Conservation (phyloP, 768 basidiomycete genomes). For the Russula griseocarnosa region DNA sequence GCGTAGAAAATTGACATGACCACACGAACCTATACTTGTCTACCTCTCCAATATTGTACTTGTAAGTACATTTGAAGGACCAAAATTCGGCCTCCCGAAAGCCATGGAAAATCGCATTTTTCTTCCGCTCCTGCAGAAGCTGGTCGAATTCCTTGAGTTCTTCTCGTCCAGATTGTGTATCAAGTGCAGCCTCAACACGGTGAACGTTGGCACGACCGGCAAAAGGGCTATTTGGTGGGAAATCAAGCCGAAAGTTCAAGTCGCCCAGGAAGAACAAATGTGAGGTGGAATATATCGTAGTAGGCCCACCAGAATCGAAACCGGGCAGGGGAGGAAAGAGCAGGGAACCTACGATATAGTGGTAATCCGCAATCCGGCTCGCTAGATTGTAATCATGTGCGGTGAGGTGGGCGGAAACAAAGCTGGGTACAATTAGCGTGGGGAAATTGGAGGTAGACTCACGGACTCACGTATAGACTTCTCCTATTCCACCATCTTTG, state of each 20-base stretch:
- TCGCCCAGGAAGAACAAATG: constrained; percentile 94
- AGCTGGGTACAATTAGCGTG: constrained; percentile 45
- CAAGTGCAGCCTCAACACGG: constrained; percentile 43
- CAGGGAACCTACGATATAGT: constrained; percentile 74
- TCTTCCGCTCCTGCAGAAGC: constrained; percentile 56
- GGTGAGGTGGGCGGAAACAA: constrained; percentile 89
- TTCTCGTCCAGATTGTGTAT: constrained; percentile 43
- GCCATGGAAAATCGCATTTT: constrained; percentile 63
- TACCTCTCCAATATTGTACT: constrained; percentile 75
- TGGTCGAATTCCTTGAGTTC: constrained; percentile 71
- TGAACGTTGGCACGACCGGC: constrained; percentile 33
- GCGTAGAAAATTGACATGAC: not conserved
- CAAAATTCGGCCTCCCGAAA: constrained; percentile 85
- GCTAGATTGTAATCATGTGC: constrained; percentile 67
- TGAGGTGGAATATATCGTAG: constrained; percentile 77
- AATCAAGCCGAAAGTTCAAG: constrained; percentile 82
- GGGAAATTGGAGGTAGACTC: not conserved
- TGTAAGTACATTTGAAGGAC: constrained; percentile 86
- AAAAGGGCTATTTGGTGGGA: constrained; percentile 54
- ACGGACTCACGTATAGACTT: constrained; percentile 74
- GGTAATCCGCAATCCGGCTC: constrained; percentile 70
- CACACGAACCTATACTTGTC: constrained; percentile 70
- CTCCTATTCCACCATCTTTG: constrained; percentile 54
- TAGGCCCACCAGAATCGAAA: constrained; percentile 38
- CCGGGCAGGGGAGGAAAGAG: constrained; percentile 60